Base-by-base conservation (phyloP, 1,284 basidiomycete genomes). In the Amylostereum areolatum region DNA sequence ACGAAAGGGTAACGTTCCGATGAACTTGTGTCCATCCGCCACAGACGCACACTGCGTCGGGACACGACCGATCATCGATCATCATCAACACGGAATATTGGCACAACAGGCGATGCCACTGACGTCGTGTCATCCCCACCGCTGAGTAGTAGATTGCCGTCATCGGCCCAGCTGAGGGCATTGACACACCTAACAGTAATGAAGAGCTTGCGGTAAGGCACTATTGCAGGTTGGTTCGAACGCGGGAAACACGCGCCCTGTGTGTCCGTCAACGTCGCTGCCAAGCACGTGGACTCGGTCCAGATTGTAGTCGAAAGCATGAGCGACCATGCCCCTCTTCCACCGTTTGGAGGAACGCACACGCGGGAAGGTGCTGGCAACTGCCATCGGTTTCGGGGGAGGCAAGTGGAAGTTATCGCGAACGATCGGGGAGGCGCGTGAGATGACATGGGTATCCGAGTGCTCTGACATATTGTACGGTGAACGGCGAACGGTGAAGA, bases 51-150 rank as follows among this genome's bases (percentile, higher is more conserved):
- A 49, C 81, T 80, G 61, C 9, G 48, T 63, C 18, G 49, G 46
- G 57, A 46, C 51, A 65, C 63, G 55, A 65, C 62, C 25, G 37
- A 27, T 5, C 40, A 55, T 62, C 62, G 24, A 53, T 33, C 11
- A 24, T 45, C 34, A 35, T 28, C 37, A 28, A 39, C 5, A 28
- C 8, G 25, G 7, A 41, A 31, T 41, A 29, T 52, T 32, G 42
- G 51, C n/a, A 44, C 45, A 53, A 29, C 47, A 46, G 29, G 25
- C 6, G 32, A 6, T 10, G n/a, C 66, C 54, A 64, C 84, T 60
- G 56, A 92, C 85, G 85, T 83, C 46, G 75, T 83, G 63, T 96
- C 92, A 61, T 96, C 92, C 18, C 89, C 88, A 11, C 85, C 89
- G 50, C 81, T 89, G 12, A 94, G 67, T 32, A 95, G 70, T 5